Evolutionary conservation across 148 eudicot genomes (phyloP).

Genomic region (Fallopia convolvulus): DNA sequence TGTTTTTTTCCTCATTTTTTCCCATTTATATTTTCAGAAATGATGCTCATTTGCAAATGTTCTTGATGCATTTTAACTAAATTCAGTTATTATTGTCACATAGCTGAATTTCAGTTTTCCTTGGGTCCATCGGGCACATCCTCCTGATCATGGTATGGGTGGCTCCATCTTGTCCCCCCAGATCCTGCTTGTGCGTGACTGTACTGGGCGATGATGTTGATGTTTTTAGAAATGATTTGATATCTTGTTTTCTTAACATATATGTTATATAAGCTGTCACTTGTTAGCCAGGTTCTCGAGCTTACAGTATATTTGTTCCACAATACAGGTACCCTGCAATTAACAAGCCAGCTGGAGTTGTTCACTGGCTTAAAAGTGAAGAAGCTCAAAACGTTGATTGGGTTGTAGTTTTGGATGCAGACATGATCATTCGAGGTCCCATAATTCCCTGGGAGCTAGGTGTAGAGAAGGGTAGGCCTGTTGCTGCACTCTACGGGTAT

Average conservation of each 20-base stretch:
- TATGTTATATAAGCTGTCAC: not conserved
- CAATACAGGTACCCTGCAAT: slow-evolving; percentile 91
- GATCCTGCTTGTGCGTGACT: too few species aligned
- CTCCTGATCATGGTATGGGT: too few species aligned
- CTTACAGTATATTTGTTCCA: not conserved
- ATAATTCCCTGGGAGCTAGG: slow-evolving; percentile 94
- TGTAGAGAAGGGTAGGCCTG: slow-evolving; percentile 87
- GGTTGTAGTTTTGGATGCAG: slow-evolving; percentile 95
- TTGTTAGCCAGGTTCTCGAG: not conserved
- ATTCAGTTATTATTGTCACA: too few species aligned
- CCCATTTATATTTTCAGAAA: not conserved
- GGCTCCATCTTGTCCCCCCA: too few species aligned
- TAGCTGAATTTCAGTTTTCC: too few species aligned
- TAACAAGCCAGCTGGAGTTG: slow-evolving; percentile 87
- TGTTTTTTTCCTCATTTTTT: not conserved
- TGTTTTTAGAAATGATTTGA: not conserved
- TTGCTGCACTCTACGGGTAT: slow-evolving; percentile 94
- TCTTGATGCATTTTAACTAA: too few species aligned
- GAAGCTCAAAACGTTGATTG: slow-evolving; percentile 88
- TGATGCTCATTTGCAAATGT: too few species aligned
- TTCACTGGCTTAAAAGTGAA: slow-evolving; percentile 85
- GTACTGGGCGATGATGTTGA: too few species aligned
- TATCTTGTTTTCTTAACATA: not conserved
- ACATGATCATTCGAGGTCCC: slow-evolving; percentile 88
- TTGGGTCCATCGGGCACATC: too few species aligned